These are phyloP conservation scores for Nasturtium officinale DNA, from an alignment of 345 rosid genomes.

Conservation along the genomic window DNA sequence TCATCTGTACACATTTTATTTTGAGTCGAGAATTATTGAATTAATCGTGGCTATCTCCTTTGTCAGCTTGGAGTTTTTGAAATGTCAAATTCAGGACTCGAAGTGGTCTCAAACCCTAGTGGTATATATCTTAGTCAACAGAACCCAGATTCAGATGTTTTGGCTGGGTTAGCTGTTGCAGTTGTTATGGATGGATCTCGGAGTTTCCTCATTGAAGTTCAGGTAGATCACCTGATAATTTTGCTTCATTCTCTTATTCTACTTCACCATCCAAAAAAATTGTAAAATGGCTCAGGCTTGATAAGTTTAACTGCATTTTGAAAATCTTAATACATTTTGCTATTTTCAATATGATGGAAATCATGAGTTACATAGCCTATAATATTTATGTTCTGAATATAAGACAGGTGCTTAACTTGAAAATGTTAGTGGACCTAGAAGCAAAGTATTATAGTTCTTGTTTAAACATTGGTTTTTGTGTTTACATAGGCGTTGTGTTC, in stretches of 20 bases:
- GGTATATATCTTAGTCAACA: conserved; percentile 78
- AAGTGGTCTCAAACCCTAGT: conserved; percentile 76
- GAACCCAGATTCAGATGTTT: conserved; percentile 69
- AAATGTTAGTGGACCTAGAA: background rate
- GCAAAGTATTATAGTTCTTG: conserved; percentile 4
- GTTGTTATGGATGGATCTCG: conserved; percentile 91
- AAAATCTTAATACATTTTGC: conserved; percentile 20
- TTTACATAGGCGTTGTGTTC: conserved; percentile 73
- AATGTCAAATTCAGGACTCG: conserved; percentile 80
- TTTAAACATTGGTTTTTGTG: conserved; percentile 19
- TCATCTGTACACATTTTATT: background rate
- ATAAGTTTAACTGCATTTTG: conserved; percentile 13
- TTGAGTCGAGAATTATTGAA: background rate
- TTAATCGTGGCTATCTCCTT: conserved; percentile 6
- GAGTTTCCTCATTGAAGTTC: conserved; percentile 84
- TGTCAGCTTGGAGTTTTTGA: conserved; percentile 91
- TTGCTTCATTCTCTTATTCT: conserved; percentile 1
- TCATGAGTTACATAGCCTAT: background rate
- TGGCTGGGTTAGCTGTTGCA: conserved; percentile 91
- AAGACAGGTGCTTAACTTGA: background rate
- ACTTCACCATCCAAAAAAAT: background rate
- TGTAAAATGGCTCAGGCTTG: background rate
- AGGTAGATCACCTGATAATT: conserved; percentile 48
- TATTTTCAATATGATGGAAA: conserved; percentile 12
- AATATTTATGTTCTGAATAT: conserved; percentile 5